phyloP scores from a whole-genome alignment of 306 rosid species.

The Lagenaria siceraria region DNA sequence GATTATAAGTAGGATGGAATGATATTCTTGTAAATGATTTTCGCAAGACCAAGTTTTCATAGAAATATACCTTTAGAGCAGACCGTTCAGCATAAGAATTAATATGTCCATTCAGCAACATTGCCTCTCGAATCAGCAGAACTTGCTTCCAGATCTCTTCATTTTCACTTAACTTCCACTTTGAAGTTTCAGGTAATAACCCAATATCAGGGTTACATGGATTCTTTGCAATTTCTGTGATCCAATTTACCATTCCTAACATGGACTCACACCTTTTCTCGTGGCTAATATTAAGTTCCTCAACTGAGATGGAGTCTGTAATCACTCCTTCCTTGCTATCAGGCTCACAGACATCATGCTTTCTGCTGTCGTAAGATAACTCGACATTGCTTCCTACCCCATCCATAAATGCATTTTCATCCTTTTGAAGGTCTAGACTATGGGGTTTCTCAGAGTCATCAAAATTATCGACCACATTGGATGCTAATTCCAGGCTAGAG shows the following conservation, averaged over 20 bases:
- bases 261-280: slow-evolving; percentile 35
- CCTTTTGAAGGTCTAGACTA: neutral
- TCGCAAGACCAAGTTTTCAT: neutral
- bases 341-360: neutral
- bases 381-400: slow-evolving; percentile 14
- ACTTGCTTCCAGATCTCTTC: slow-evolving; percentile 52
- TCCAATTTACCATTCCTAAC: slow-evolving; percentile 41
- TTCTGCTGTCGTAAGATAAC: slow-evolving; percentile 14
- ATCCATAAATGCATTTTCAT: slow-evolving; percentile 6
- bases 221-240: slow-evolving; percentile 32
- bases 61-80: slow-evolving; percentile 46
- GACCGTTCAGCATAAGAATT: slow-evolving; percentile 26
- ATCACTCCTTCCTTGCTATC: slow-evolving; percentile 13
- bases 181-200: slow-evolving; percentile 37
- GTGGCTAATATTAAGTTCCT: neutral
- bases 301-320: slow-evolving; percentile 17
- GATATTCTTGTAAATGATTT: neutral
- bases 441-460: neutral
- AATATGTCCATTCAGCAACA: slow-evolving; percentile 22
- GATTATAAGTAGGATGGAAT: neutral
- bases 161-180: slow-evolving; percentile 39
- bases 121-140: slow-evolving; percentile 49
- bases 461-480: neutral
- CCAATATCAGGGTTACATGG: slow-evolving; percentile 52
- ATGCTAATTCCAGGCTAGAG: slow-evolving; percentile 12